Conservation (phyloP, 2,329 filamentous ascomycete genomes). For the Colletotrichum melonis region DNA sequence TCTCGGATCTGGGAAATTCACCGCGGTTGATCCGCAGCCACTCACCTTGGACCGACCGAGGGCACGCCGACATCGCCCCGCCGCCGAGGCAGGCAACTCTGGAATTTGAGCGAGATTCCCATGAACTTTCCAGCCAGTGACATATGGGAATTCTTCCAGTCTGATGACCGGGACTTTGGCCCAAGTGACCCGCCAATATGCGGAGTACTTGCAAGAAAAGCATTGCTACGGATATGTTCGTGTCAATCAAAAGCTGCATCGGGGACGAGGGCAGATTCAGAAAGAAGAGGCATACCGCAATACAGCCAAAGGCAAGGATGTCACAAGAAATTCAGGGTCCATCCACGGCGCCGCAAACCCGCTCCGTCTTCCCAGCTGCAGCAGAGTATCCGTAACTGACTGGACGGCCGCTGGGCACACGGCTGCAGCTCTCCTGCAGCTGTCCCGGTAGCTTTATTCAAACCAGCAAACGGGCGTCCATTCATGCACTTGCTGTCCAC, state of each 20-base stretch:
- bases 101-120: not conserved
- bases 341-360: slow-evolving; percentile 29
- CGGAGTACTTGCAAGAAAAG: too few species aligned
- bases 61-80: slow-evolving; percentile 9
- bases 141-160: not conserved
- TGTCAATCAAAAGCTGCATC: not conserved
- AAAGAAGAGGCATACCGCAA: not conserved
- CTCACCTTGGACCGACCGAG: not conserved
- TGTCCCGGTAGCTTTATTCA: not conserved
- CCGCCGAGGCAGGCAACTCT: not conserved
- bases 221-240: too few species aligned
- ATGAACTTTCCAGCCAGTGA: not conserved
- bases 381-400: not conserved
- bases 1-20: slow-evolving; percentile 10
- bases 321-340: slow-evolving; percentile 23
- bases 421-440: slow-evolving; percentile 6
- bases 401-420: not conserved
- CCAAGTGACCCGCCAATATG: not conserved
- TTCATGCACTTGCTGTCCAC: not conserved
- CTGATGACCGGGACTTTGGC: not conserved
- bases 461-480: not conserved
- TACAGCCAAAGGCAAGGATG: not conserved
- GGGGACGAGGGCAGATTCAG: not conserved
- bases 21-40: slow-evolving; percentile 30
- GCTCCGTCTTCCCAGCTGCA: not conserved